Evolutionary conservation across 192 early-diverging fungal species (phyloP).

Genomic region (Rhizoclosmatium sp.): DNA sequence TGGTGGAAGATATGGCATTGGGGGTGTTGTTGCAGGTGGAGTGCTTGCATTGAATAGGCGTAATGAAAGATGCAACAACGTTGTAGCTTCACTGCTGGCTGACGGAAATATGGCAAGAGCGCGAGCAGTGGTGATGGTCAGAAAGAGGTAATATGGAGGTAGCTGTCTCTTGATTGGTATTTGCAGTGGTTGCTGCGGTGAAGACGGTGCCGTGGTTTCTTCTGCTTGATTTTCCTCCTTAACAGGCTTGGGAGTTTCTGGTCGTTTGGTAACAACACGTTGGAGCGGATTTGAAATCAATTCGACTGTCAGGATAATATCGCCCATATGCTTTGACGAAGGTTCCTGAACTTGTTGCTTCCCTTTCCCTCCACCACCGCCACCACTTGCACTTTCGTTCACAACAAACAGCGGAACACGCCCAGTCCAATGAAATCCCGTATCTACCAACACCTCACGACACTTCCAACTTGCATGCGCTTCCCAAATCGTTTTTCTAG

Average conservation of each 20-base stretch:
- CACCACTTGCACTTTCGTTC: not conserved
- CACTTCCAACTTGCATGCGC: slow-evolving; percentile 35
- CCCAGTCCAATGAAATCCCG: slow-evolving; percentile 33
- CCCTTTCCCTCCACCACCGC: not conserved
- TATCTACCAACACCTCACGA: slow-evolving; percentile 25
- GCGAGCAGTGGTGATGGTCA: slow-evolving; percentile 46
- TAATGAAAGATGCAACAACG: slow-evolving; percentile 40
- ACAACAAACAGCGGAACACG: slow-evolving; percentile 37
- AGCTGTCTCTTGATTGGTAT: not conserved
- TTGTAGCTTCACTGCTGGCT: slow-evolving; percentile 1
- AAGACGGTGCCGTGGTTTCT: not conserved
- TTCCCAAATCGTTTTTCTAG: slow-evolving; percentile 29
- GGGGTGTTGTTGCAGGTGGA: slow-evolving; percentile 44
- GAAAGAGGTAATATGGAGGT: slow-evolving; percentile 44
- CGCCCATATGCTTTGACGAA: slow-evolving; percentile 7
- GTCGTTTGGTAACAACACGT: not conserved
- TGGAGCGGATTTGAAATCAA: slow-evolving; percentile 23
- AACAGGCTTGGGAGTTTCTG: not conserved
- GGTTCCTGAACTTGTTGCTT: not conserved
- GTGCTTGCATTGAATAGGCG: slow-evolving; percentile 39
- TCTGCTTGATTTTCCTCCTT: not conserved
- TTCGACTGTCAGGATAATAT: slow-evolving; percentile 28
- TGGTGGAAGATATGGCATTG: slow-evolving; percentile 48
- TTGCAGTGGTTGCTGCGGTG: not conserved
- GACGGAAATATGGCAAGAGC: slow-evolving; percentile 41